phyloP scores from a whole-genome alignment of 2,329 filamentous ascomycete species.

The Juglanconis sp. region DNA sequence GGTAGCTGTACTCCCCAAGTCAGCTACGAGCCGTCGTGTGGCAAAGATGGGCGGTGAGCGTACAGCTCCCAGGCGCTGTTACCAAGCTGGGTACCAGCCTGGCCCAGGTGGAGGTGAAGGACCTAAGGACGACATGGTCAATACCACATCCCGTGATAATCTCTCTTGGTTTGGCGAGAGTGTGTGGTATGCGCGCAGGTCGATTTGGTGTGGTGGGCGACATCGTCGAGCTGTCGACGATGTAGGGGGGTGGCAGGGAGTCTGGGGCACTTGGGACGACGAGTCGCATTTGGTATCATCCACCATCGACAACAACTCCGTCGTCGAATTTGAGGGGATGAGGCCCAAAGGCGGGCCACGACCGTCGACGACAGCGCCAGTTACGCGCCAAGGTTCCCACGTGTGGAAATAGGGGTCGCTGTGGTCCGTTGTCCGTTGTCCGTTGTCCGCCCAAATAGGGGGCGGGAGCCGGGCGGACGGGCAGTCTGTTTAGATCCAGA shows the following conservation, averaged over 20 bases:
- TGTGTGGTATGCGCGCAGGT: background rate
- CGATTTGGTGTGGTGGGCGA: background rate
- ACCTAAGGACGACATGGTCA: constrained; percentile 38
- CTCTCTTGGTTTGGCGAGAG: background rate
- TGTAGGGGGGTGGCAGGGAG: background rate
- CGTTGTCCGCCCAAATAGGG: background rate
- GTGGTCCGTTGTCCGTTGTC: background rate
- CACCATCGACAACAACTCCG: background rate
- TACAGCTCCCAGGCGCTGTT: constrained; percentile 77
- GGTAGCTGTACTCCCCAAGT: constrained; percentile 49
- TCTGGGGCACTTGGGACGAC: background rate
- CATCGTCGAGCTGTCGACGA: background rate
- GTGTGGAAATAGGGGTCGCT: constrained; percentile 9
- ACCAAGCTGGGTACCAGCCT: constrained; percentile 71
- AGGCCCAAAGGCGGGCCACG: background rate
- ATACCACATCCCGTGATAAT: background rate
- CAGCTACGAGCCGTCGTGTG: constrained; percentile 23
- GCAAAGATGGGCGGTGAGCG: constrained; percentile 34
- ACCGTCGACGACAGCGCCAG: background rate
- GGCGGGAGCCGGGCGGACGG: background rate
- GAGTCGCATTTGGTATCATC: background rate
- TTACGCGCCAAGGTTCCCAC: constrained; percentile 1
- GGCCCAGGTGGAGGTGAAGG: constrained; percentile 62
- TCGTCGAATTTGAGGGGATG: background rate
- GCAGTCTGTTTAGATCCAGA: constrained; percentile 4